phyloP scores from a whole-genome alignment of 441 rosid genomes.

The Syzygium malaccense region DNA sequence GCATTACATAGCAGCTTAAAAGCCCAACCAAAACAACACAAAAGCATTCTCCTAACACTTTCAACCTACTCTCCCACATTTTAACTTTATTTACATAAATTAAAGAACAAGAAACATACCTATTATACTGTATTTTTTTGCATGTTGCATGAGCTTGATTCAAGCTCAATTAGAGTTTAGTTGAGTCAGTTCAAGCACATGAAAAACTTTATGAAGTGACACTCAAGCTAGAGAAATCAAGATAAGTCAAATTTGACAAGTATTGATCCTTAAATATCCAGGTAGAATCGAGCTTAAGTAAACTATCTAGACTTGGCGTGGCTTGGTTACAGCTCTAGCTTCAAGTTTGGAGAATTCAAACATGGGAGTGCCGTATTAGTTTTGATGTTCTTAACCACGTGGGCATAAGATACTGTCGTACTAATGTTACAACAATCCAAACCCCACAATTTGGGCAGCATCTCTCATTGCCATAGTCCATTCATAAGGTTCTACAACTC shows the following conservation, averaged over 20 bases:
- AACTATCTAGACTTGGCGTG: not conserved
- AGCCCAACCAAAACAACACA: not conserved
- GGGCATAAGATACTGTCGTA: not conserved
- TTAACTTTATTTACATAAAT: not conserved
- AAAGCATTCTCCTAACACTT: not conserved
- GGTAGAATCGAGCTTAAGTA: not conserved
- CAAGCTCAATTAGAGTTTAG: not conserved
- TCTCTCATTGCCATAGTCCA: not conserved
- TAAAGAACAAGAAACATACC: not conserved
- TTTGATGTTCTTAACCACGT: not conserved
- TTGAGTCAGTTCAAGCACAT: not conserved
- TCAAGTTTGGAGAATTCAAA: not conserved
- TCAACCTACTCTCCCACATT: not conserved
- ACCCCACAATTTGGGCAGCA: not conserved
- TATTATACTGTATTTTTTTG: not conserved
- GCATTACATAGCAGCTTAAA: not conserved
- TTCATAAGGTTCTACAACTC: not conserved
- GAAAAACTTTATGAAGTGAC: not conserved
- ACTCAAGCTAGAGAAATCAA: not conserved
- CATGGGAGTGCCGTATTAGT: not conserved
- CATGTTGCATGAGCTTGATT: not conserved
- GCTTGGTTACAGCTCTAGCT: not conserved
- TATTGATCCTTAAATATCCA: not conserved
- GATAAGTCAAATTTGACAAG: not conserved
- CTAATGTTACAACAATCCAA: not conserved